Conservation (phyloP, 371 early-diverging fungal genomes). For the Globomyces sp. region DNA sequence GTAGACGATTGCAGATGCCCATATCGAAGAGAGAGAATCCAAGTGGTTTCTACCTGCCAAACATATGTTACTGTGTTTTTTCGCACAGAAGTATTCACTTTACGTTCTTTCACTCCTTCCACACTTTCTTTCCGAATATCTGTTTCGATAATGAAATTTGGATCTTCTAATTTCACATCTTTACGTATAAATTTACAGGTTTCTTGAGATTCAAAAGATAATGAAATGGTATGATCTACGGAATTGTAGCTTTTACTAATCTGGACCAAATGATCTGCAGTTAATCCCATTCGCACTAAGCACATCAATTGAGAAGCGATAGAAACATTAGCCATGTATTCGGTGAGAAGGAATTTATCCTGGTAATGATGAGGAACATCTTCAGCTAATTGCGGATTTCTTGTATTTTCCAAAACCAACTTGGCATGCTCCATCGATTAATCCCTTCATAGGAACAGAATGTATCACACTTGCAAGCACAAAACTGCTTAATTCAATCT, state of each 20-base stretch:
- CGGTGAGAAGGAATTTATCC: conserved; percentile 23
- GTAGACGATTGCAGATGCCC: not conserved
- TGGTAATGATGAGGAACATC: conserved; percentile 17
- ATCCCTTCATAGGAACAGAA: too few relatives aligned
- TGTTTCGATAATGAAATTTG: not conserved
- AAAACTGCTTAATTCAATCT: too few relatives aligned
- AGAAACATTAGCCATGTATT: conserved; percentile 12
- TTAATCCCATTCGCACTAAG: conserved; percentile 19
- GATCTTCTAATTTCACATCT: not conserved
- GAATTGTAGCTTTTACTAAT: not conserved
- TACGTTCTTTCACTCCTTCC: not conserved
- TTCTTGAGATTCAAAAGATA: conserved; percentile 17
- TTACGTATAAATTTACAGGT: conserved; percentile 15
- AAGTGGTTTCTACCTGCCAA: not conserved
- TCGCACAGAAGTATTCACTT: not conserved
- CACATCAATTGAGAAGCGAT: not conserved
- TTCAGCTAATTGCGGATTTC: not conserved
- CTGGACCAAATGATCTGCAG: not conserved
- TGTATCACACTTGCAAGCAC: too few relatives aligned
- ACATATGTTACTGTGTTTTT: conserved; percentile 16
- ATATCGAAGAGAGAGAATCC: not conserved
- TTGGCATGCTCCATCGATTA: conserved; percentile 12
- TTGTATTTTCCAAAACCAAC: conserved; percentile 4
- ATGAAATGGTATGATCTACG: not conserved
- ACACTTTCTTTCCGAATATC: too few relatives aligned